phyloP scores from a whole-genome alignment of 345 rosid genomes.

The Dipteronia sinensis region DNA sequence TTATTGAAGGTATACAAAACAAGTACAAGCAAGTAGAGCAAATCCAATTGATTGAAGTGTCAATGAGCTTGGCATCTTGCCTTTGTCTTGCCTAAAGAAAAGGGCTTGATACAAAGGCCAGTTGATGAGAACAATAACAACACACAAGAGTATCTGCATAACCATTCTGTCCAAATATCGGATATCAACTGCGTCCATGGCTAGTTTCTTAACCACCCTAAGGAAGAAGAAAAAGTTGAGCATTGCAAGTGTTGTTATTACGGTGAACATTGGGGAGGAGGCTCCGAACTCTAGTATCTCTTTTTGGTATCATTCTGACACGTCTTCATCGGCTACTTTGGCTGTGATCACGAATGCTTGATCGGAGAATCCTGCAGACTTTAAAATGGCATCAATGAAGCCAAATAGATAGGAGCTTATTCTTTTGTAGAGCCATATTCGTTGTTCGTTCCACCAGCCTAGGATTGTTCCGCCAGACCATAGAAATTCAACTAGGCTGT shows the following conservation, averaged over 20 bases:
- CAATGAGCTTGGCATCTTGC: conserved; percentile 55
- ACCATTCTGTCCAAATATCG: conserved; percentile 30
- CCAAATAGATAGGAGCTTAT: conserved; percentile 71
- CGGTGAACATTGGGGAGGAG: conserved; percentile 57
- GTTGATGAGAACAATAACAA: conserved; percentile 48
- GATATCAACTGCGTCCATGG: neutral
- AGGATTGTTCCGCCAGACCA: conserved; percentile 56
- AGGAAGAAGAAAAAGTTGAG: conserved; percentile 50
- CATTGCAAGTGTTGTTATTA: conserved; percentile 65
- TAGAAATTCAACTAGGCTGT: conserved; percentile 56
- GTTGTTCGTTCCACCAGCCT: conserved; percentile 81
- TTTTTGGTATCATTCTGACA: conserved; percentile 41
- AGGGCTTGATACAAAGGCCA: conserved; percentile 67
- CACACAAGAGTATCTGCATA: conserved; percentile 55
- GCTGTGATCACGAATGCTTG: conserved; percentile 59
- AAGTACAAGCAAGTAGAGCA: conserved; percentile 44
- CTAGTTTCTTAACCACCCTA: conserved; percentile 26
- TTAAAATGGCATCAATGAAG: conserved; percentile 46
- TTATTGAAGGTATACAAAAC: conserved; percentile 33
- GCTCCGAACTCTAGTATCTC: conserved; percentile 80
- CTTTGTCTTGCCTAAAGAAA: conserved; percentile 60
- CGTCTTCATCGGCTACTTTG: conserved; percentile 69
- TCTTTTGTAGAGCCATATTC: conserved; percentile 76
- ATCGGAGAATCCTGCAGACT: conserved; percentile 45
- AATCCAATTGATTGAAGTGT: conserved; percentile 44